Evolutionary conservation across 2,329 filamentous ascomycete genomes (phyloP), one percentile per base, ranked within the genome.

Genomic region (Ascochyta rabiei): DNA sequence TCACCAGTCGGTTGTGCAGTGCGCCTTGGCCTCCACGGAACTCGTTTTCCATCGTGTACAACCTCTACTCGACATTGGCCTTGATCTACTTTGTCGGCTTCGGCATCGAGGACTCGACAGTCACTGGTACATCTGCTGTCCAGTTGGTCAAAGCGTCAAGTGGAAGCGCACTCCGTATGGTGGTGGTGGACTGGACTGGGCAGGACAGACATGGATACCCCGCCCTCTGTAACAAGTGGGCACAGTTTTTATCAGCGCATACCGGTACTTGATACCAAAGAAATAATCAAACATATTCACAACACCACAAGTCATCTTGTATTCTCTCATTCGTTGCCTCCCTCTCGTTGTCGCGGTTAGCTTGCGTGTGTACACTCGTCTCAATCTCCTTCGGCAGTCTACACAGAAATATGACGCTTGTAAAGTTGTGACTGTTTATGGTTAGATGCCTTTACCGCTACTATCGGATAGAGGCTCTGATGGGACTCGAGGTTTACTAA

Each of bases 131-230:
- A 24, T 16, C 12, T 43, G 26, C 39, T 34, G 8, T 31, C 19
- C 21, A 21, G 21, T 26, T 3, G 6, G 19, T 44, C 28, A 40
- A 41, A 41, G 35, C 15, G 37, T 48, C n/a, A 6, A 28, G 40
- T 38, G 34, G 18, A 18, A 1, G 24, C n/a, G 30, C 15, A n/a
- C 35, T 34, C 33, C 7, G 16, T 16, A 18, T 24, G 35, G 46
- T 42, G 42, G 26, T 39, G 44, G 16, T 44, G 12, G 4, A 41
- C 28, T 34, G 44, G 23, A 41, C 35, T 35, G 48, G n/a, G n/a
- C n/a, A 42, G 49, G 44, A 44, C 18, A 40, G 45, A 47, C 31
- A 48, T 53, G 45, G 57, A 56, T 59, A 57, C 54, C 53, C 54
- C 54, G 54, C 54, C 54, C 49, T 26, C 46, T 51, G 42, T 31